Conservation (phyloP, 306 rosid species). For the Oxytropis ochrocephala region DNA sequence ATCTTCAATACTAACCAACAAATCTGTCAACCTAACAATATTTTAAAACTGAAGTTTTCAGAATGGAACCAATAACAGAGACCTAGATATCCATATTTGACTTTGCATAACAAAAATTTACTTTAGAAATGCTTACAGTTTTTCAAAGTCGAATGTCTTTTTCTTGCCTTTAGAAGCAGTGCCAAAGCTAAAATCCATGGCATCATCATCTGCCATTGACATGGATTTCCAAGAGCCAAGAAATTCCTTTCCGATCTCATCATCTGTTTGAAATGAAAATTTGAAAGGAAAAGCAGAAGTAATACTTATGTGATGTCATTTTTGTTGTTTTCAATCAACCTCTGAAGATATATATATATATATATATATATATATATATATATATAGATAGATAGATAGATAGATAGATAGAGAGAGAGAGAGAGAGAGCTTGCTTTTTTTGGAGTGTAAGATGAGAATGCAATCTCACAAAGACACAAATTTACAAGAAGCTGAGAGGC, state of each 20-base stretch:
- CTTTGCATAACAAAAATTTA: conserved; percentile 4
- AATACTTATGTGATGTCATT: neutral
- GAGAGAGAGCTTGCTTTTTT: too few relatives aligned
- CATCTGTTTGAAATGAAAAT: conserved; percentile 45
- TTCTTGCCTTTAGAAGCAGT: conserved; percentile 51
- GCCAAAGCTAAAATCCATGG: conserved; percentile 65
- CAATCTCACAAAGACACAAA: conserved; percentile 14
- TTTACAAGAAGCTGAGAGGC: conserved; percentile 11
- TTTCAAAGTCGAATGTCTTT: conserved; percentile 64
- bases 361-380: too few relatives aligned
- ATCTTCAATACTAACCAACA: neutral
- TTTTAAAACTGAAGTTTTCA: conserved; percentile 5
- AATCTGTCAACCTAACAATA: neutral
- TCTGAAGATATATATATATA: too few relatives aligned
- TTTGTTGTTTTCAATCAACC: neutral
- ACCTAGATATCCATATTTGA: conserved; percentile 6
- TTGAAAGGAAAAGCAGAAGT: neutral
- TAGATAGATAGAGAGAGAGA: too few relatives aligned
- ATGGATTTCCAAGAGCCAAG: conserved; percentile 89
- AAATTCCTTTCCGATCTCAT: conserved; percentile 64
- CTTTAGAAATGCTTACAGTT: conserved; percentile 51
- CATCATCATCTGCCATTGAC: conserved; percentile 66
- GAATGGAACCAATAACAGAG: conserved; percentile 1
- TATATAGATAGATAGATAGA: too few relatives aligned
- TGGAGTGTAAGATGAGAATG: neutral